Conservation (phyloP, 768 basidiomycete species). For the Trametes gibbosa region DNA sequence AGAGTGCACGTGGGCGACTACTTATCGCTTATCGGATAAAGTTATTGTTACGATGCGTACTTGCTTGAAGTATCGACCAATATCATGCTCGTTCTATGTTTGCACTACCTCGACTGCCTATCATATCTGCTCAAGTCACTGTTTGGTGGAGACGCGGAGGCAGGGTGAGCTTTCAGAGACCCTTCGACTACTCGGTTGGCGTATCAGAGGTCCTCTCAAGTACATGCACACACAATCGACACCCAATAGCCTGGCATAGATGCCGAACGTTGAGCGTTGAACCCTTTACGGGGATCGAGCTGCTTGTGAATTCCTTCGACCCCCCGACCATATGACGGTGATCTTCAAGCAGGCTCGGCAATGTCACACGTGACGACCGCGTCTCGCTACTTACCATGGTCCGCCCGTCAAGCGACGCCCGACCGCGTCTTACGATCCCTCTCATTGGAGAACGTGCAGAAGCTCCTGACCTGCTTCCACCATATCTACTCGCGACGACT, state of each 20-base stretch:
- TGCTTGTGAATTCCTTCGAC: neutral
- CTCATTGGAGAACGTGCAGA: neutral
- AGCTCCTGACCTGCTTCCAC: neutral
- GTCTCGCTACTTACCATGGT: constrained; percentile 7
- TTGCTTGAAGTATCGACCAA: no score
- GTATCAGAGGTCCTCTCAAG: no score
- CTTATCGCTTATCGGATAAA: no score
- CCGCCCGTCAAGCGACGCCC: neutral
- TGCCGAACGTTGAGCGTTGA: no score
- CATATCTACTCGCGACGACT: neutral
- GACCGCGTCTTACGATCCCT: neutral
- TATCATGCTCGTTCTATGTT: neutral
- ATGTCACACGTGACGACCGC: constrained; percentile 15
- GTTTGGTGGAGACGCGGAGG: no score
- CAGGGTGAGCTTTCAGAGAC: no score
- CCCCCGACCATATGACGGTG: neutral
- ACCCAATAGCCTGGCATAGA: no score
- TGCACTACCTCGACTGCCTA: neutral
- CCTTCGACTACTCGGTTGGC: no score
- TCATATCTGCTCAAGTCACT: neutral
- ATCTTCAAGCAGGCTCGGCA: neutral
- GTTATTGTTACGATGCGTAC: no score
- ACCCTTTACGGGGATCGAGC: no score
- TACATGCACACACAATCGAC: no score
- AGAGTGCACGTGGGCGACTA: no score